phyloP scores from a whole-genome alignment of 1,139 yeast genomes.

The Ashbya aceris region DNA sequence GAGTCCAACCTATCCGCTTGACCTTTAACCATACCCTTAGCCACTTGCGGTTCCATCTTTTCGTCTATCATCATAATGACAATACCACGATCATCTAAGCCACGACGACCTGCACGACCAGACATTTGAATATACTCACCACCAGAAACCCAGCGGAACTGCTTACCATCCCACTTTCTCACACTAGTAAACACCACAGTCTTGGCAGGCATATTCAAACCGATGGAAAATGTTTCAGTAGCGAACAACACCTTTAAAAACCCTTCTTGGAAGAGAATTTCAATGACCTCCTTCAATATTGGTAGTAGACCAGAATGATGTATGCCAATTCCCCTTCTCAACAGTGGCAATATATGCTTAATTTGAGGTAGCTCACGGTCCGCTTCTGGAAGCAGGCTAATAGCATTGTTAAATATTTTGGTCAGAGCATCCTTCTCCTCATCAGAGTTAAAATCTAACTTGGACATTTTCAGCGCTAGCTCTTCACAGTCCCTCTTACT shows the following conservation, averaged over 20 bases:
- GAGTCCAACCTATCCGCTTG: conserved; percentile 94
- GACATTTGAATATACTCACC: conserved; percentile 99
- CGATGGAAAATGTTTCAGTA: conserved; percentile 98
- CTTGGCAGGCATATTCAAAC: conserved; percentile 95
- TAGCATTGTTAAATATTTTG: conserved; percentile 83
- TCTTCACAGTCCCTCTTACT: conserved; percentile 95
- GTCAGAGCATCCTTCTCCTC: conserved; percentile 87
- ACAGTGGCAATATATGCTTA: conserved; percentile 75
- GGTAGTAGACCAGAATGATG: conserved; percentile 97
- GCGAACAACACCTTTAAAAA: conserved; percentile 88
- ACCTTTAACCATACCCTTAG: conserved; percentile 98
- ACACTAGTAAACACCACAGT: conserved; percentile 97
- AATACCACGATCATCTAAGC: conserved; percentile 96
- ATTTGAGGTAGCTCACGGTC: conserved; percentile 93
- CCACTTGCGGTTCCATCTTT: conserved; percentile 98
- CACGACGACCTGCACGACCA: conserved; percentile 99
- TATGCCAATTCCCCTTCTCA: conserved; percentile 74
- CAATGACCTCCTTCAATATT: conserved; percentile 90
- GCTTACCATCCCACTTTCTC: conserved; percentile 96
- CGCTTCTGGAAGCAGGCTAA: conserved; percentile 74
- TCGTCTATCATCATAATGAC: conserved; percentile 99
- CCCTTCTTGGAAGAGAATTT: conserved; percentile 78
- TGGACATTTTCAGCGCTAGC: conserved; percentile 88
- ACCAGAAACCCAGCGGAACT: conserved; percentile 97
- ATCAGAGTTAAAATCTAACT: conserved; percentile 82